Conservation (phyloP, 768 basidiomycete species). For the Tephrocybe sp. region DNA sequence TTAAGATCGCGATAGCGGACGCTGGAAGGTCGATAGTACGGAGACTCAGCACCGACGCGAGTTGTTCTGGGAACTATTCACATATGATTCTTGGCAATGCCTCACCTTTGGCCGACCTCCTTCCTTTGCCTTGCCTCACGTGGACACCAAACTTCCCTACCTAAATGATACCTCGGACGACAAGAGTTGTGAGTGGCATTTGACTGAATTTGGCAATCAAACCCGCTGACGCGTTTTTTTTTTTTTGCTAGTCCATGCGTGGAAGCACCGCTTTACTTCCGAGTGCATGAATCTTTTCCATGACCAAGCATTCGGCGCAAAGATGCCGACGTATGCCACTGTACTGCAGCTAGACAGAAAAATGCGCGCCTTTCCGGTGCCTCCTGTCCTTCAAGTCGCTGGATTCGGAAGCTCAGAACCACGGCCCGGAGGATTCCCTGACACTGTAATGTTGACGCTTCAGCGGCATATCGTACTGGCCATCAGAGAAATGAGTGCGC, state of each 20-base stretch:
- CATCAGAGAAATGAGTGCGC: slow-evolving; percentile 65
- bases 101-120: slow-evolving; percentile 70
- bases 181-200: slow-evolving; percentile 48
- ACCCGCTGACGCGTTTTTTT: slow-evolving; percentile 5
- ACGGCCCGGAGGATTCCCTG: slow-evolving; percentile 41
- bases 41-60: slow-evolving; percentile 65
- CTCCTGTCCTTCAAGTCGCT: slow-evolving; percentile 61
- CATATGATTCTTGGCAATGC: slow-evolving; percentile 56
- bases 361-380: slow-evolving; percentile 65
- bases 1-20: slow-evolving; percentile 67
- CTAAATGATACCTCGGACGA: slow-evolving; percentile 48
- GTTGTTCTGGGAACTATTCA: slow-evolving; percentile 66
- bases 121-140: slow-evolving; percentile 62
- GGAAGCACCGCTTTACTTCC: slow-evolving; percentile 68
- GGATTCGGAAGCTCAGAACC: slow-evolving; percentile 60
- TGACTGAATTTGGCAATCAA: not conserved
- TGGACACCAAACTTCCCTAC: slow-evolving; percentile 64
- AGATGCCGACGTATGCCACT: slow-evolving; percentile 63
- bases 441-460: slow-evolving; percentile 51
- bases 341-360: slow-evolving; percentile 67
- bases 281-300: slow-evolving; percentile 70
- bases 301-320: slow-evolving; percentile 71
- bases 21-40: slow-evolving; percentile 55
- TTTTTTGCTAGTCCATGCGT: slow-evolving; percentile 47
- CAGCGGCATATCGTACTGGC: slow-evolving; percentile 69